These are phyloP conservation scores for Sarcomyxa edulis DNA, from an alignment of 768 basidiomycete genomes.

Conservation along the genomic window DNA sequence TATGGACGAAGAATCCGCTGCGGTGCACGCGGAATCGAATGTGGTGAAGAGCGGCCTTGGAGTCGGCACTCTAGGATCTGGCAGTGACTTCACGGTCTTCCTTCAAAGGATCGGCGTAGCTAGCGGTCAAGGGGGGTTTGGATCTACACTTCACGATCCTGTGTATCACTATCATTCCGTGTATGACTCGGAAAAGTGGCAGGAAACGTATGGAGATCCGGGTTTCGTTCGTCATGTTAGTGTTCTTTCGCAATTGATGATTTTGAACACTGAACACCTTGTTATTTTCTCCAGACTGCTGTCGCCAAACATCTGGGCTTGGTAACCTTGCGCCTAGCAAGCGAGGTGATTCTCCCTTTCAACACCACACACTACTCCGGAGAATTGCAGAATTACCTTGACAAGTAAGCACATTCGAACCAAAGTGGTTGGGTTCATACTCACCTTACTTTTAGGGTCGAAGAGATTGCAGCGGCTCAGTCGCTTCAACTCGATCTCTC, in stretches of 20 bases:
- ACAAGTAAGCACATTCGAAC: slow-evolving; percentile 28
- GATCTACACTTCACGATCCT: slow-evolving; percentile 30
- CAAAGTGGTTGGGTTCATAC: not conserved
- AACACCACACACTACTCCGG: slow-evolving; percentile 65
- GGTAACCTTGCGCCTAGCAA: slow-evolving; percentile 46
- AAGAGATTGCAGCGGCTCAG: slow-evolving; percentile 31
- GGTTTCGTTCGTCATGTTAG: slow-evolving; percentile 54
- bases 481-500: slow-evolving; percentile 25
- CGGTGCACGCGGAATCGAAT: slow-evolving; percentile 9
- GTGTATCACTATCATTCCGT: slow-evolving; percentile 61
- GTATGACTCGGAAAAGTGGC: slow-evolving; percentile 56
- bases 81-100: slow-evolving; percentile 59
- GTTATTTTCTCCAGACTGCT: slow-evolving; percentile 18
- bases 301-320: slow-evolving; percentile 25
- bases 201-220: slow-evolving; percentile 59
- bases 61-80: slow-evolving; percentile 52
- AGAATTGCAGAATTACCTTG: slow-evolving; percentile 48
- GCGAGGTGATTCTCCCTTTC: slow-evolving; percentile 52
- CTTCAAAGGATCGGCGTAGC: slow-evolving; percentile 20
- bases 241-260: slow-evolving; percentile 3
- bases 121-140: slow-evolving; percentile 38
- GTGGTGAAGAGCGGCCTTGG: slow-evolving; percentile 17
- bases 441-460: slow-evolving; percentile 34
- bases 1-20: too few species aligned
- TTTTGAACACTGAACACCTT: not conserved